Base-by-base conservation (phyloP, 208 protist species). In the Crithidia acanthocephali region DNA sequence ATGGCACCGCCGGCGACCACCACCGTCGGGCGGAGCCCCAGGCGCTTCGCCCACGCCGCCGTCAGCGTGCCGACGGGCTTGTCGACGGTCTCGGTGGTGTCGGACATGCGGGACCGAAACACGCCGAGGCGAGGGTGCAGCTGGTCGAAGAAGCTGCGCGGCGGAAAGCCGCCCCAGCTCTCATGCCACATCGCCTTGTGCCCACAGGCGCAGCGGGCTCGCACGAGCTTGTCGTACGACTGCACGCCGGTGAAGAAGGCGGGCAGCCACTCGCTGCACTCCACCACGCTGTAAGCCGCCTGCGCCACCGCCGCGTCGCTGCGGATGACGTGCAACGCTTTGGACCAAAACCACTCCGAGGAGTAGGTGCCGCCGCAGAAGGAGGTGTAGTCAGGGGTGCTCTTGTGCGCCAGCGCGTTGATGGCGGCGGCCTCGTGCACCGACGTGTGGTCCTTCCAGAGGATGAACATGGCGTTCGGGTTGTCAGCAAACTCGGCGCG, bases 111-210 rank as follows among this genome's bases (percentile, higher is more conserved):
- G 2, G 69, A 75, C 15, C 84, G 77, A 22, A 84, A 74, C 11
- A 45, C 50, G 15, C 67, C 80, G 8, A 89, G 59, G 15, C 35
- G 60, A 30, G 80, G 84, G 71, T 86, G 71, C 44, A 89, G 65
- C 71, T 80, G 62, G 27, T 72, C 73, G 62, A 89, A 89, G 51
- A 87, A 90, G 33, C 42, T 63, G 30, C 63, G 57, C 27, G 80
- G 84, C 7, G 81, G 81, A 20, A 85, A 90, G 51, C 80, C 81
- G 52, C 84, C 80, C 81, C 79, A 90, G 57, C 74, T 66, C 32
- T 74, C 81, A 55, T 87, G 72, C 81, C 84, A 90, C 84, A 90
- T 90, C 23, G 72, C 77, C 64, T 86, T 90, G 75, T 90, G 81
- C 9, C 84, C 84, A 44, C 81, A 84, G 28, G 81, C 78, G 50